Percentiles rank a stretch among this genome's conserved stretches.
These are phyloP conservation scores for Centaurea solstitialis DNA, from an alignment of 129 eudicot species.

Conservation along the genomic window DNA sequence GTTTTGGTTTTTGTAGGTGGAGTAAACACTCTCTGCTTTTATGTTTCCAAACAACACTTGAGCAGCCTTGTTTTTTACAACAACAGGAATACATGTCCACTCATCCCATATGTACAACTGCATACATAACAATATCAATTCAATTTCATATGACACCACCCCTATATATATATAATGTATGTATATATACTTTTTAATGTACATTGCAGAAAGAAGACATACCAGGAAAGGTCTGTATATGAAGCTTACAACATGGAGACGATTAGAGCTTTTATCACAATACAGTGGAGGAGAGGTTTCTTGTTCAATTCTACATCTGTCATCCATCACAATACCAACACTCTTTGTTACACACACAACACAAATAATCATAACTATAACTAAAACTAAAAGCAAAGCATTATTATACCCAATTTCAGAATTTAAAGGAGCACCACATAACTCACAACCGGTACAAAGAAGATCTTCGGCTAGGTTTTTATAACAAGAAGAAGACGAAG, in stretches of 20 bases:
- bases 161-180: no score
- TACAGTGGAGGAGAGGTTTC: constrained; percentile 45
- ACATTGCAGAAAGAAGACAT: constrained; percentile 20
- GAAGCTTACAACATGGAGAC: constrained; percentile 55
- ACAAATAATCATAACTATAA: background rate
- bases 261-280: constrained; percentile 67
- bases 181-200: background rate
- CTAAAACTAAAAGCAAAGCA: background rate
- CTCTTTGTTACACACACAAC: background rate
- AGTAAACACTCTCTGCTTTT: constrained; percentile 60
- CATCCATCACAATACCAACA: no score
- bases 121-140: constrained; percentile 6
- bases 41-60: constrained; percentile 70
- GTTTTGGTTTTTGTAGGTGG: constrained; percentile 48
- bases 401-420: constrained; percentile 56
- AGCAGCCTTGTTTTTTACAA: constrained; percentile 75
- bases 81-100: constrained; percentile 58
- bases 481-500: constrained; percentile 25
- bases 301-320: constrained; percentile 26
- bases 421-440: constrained; percentile 69
- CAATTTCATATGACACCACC: no score
- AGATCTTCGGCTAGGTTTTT: constrained; percentile 60
- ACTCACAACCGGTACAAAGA: constrained; percentile 71
- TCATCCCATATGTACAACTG: constrained; percentile 89
- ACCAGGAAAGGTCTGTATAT: constrained; percentile 92